Percentiles rank a stretch among this genome's conserved stretches.
Evolutionary conservation across 768 basidiomycete genomes (phyloP).

Genomic region (Clitopilus passeckerianus): DNA sequence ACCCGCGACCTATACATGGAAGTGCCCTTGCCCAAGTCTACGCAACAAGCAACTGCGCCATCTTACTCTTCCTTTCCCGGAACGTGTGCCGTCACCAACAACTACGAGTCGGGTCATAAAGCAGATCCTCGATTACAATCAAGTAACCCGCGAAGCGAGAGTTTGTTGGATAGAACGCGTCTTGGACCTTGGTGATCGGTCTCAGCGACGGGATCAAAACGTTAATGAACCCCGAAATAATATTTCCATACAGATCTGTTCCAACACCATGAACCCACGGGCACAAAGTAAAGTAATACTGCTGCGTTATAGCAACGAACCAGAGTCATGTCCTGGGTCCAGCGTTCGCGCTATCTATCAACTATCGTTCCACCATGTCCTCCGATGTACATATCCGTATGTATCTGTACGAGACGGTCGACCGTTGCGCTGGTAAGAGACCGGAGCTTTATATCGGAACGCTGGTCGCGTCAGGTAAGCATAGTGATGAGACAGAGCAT

Average conservation of each 20-base stretch:
- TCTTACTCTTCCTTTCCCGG: too few relatives aligned
- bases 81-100: too few relatives aligned
- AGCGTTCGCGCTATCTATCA: not conserved
- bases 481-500: not conserved
- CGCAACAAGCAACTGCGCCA: too few relatives aligned
- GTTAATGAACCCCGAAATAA: not conserved
- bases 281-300: not conserved
- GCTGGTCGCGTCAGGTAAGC: slow-evolving; percentile 22
- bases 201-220: not conserved
- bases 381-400: slow-evolving; percentile 42
- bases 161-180: not conserved
- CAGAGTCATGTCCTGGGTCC: not conserved
- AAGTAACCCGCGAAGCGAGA: too few relatives aligned
- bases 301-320: not conserved
- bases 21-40: too few relatives aligned
- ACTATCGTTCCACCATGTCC: slow-evolving; percentile 13
- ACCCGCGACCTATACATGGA: too few relatives aligned
- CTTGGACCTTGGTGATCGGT: not conserved
- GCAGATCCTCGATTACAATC: too few relatives aligned
- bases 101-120: too few relatives aligned
- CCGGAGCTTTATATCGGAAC: slow-evolving; percentile 32
- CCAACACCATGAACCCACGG: too few relatives aligned
- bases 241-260: not conserved
- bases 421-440: slow-evolving; percentile 29
- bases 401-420: slow-evolving; percentile 34